Percentiles rank a stretch among this genome's conserved stretches.
Conservation (phyloP, 768 basidiomycete genomes). For the Candolleomyces eurysporus region DNA sequence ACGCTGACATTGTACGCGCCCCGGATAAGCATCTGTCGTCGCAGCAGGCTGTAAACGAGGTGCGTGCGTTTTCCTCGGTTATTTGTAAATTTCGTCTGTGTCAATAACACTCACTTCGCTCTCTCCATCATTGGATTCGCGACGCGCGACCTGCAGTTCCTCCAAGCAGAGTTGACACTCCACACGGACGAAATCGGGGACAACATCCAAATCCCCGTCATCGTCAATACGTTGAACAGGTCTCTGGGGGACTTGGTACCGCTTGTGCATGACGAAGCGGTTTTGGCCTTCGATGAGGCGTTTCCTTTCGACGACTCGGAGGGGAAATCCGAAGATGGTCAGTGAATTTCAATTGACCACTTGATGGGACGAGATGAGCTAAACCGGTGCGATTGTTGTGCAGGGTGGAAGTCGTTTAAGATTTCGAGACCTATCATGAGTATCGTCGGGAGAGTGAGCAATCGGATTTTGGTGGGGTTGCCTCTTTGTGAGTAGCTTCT, state of each 20-base stretch:
- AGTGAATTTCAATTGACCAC: neutral
- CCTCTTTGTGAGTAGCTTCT: constrained; percentile 4
- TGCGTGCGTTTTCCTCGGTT: constrained; percentile 3
- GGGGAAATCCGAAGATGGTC: neutral
- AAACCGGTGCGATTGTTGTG: neutral
- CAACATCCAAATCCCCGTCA: constrained; percentile 15
- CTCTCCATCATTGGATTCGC: neutral
- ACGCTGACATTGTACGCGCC: constrained; percentile 31
- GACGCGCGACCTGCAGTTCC: neutral
- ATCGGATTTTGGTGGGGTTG: constrained; percentile 5
- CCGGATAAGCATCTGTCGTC: constrained; percentile 28
- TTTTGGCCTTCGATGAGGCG: neutral
- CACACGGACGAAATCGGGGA: constrained; percentile 11
- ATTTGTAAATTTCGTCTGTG: too few relatives aligned
- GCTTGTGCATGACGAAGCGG: constrained; percentile 5
- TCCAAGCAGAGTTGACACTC: constrained; percentile 13
- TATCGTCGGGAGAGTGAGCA: neutral
- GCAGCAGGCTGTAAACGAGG: constrained; percentile 25
- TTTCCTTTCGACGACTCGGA: neutral
- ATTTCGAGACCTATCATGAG: neutral
- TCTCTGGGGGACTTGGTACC: constrained; percentile 5
- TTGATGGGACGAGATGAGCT: neutral
- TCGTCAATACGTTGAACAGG: constrained; percentile 13
- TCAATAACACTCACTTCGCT: too few relatives aligned
- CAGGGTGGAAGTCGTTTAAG: neutral